These are phyloP conservation scores for Herpotrichia juniperi DNA, from an alignment of 2,329 filamentous ascomycete genomes.

Conservation along the genomic window DNA sequence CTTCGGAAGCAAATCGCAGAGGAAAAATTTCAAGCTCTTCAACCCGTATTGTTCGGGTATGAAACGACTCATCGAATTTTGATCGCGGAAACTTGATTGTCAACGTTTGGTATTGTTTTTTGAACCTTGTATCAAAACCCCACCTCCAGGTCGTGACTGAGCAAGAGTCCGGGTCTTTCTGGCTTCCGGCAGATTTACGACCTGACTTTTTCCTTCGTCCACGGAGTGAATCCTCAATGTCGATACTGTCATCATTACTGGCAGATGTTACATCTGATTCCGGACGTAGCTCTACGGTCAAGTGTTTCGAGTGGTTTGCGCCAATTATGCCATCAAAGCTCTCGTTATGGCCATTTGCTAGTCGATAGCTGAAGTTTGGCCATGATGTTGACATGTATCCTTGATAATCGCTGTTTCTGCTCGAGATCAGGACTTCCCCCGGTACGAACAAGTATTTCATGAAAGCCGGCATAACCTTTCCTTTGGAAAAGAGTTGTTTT, in stretches of 20 bases:
- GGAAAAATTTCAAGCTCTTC: conserved; percentile 14
- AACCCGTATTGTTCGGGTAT: conserved; percentile 3
- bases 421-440: conserved; percentile 15
- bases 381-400: conserved; percentile 11
- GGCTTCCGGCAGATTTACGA: not conserved
- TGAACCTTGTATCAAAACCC: conserved; percentile 14
- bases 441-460: conserved; percentile 19
- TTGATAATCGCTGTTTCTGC: not conserved
- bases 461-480: conserved; percentile 6
- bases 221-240: not conserved
- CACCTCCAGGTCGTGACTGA: conserved; percentile 8
- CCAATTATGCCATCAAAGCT: not conserved
- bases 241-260: not conserved
- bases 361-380: conserved; percentile 2
- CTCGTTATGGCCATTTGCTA: not conserved
- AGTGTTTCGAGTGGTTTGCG: not conserved
- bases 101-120: conserved; percentile 1
- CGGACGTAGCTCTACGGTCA: too few relatives aligned
- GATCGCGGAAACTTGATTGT: not conserved
- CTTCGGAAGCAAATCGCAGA: conserved; percentile 7
- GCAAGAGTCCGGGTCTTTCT: not conserved
- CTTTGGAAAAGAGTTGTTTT: conserved; percentile 3
- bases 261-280: not conserved
- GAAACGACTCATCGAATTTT: not conserved
- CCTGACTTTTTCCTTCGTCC: not conserved